Evolutionary conservation across 371 early-diverging fungal species (phyloP), one percentile per base, ranked within the genome.

Genomic region (Lichtheimia ornata): DNA sequence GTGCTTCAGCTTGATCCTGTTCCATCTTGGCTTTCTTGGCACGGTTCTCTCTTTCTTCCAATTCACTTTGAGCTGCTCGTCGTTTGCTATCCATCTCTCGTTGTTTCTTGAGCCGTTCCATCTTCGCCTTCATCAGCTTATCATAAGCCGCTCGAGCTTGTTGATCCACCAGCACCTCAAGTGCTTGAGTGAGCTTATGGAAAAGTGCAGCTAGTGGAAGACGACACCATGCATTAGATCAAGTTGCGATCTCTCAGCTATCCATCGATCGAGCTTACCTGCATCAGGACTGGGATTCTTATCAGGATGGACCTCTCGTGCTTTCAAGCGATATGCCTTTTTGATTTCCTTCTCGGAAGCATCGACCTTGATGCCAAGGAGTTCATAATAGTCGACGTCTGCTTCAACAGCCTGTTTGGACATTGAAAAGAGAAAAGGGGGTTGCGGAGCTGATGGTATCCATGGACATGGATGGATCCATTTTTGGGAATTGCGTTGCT

Each of bases 321-420:
- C 74, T 44, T 71, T 81, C 56, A 79, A 81, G n/a, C 89, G 85
- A 66, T 91, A 95, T 3, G 91, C 89, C 62, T 85, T 88, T 64
- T 84, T 87, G 55, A 94, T 88, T 13, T 91, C 90, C 55, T 77
- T 69, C 22, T 78, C 66, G 18, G 70, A 65, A 3, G 86, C 75
- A 30, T 80, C 70, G 44, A 87, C 76, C 17, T 76, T 70, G 14
- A 91, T 59, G 9, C 88, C 92, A 11, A 95, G 67, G 24, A 93
- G 75, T 64, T 89, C 86, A 72, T 94, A 94, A 59, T 89, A 90
- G 68, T 92, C 88, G 4, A 64, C 67, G 74, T 91, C 76, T 13
- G 61, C 56, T 28, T 61, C 64, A 24, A 60, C 53, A 47, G 47
- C 47, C 20, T 58, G 30, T 59, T 59, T 62, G 7, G 69, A 64